Conservation (phyloP, 805 yeast species). For the Metschnikowia rubicola region DNA sequence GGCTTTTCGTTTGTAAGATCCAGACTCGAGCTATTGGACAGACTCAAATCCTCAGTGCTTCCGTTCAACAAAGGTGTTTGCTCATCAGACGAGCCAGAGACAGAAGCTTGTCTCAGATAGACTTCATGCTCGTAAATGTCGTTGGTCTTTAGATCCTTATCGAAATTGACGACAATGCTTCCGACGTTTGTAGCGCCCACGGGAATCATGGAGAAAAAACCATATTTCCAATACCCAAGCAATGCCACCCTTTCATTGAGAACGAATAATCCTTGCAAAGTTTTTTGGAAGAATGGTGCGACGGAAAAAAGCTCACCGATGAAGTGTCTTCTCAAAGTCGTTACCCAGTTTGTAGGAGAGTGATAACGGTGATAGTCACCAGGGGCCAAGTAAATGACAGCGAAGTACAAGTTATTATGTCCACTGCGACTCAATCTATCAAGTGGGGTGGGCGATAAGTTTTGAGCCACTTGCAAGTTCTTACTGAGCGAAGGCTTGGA, state of each 20-base stretch:
- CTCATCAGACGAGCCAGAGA: constrained; percentile 19
- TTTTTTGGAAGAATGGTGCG: constrained; percentile 91
- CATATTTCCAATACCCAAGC: constrained; percentile 94
- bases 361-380: constrained; percentile 98
- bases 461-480: constrained; percentile 39
- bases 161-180: constrained; percentile 86
- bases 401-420: constrained; percentile 67
- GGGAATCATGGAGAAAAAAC: constrained; percentile 97
- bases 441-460: constrained; percentile 33
- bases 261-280: constrained; percentile 82
- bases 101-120: constrained; percentile 22
- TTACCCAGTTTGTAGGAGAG: constrained; percentile 95
- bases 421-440: constrained; percentile 28
- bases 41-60: constrained; percentile 9
- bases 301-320: constrained; percentile 94
- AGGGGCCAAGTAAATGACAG: constrained; percentile 94
- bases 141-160: constrained; percentile 84
- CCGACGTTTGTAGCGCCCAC: constrained; percentile 99
- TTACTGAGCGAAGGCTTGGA: constrained; percentile 30
- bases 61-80: constrained; percentile 28
- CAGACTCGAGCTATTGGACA: constrained; percentile 7
- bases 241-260: constrained; percentile 93
- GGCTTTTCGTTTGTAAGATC: background rate
- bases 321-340: constrained; percentile 88
- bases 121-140: constrained; percentile 55